Evolutionary conservation across 2,329 filamentous ascomycete genomes (phyloP).

Genomic region (Nakataea oryzae): DNA sequence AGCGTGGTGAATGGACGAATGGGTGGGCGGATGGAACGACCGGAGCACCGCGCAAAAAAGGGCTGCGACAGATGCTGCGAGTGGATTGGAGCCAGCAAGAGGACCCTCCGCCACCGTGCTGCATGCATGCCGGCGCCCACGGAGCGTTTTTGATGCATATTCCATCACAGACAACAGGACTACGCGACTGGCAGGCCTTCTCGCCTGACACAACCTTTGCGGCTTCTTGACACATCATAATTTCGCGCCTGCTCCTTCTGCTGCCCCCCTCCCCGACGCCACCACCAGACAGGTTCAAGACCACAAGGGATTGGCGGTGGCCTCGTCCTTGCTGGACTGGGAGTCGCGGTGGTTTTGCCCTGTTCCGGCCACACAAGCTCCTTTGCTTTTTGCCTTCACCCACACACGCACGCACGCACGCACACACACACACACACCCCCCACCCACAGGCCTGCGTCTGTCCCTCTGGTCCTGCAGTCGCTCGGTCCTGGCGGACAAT

Average conservation of each 20-base stretch:
- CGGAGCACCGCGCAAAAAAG: not conserved
- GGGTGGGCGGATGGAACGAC: not conserved
- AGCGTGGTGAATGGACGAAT: no score
- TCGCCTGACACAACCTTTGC: no score
- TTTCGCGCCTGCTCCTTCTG: not conserved
- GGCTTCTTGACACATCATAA: not conserved
- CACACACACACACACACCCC: no score
- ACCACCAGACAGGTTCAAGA: not conserved
- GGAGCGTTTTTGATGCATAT: not conserved
- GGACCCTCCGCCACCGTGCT: no score
- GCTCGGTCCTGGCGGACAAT: not conserved
- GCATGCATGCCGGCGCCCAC: not conserved
- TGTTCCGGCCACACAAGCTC: no score
- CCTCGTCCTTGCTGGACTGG: no score
- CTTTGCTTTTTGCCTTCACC: no score
- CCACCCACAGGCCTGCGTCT: not conserved
- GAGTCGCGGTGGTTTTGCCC: no score
- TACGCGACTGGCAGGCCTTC: not conserved
- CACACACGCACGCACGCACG: no score
- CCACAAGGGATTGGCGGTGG: not conserved
- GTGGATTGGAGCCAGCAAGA: not conserved
- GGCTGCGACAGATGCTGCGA: not conserved
- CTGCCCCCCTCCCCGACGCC: no score
- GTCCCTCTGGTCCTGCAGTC: not conserved
- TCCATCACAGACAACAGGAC: not conserved